Evolutionary conservation across 2,329 filamentous ascomycete species (phyloP).

Genomic region (Colletotrichum liriopes): DNA sequence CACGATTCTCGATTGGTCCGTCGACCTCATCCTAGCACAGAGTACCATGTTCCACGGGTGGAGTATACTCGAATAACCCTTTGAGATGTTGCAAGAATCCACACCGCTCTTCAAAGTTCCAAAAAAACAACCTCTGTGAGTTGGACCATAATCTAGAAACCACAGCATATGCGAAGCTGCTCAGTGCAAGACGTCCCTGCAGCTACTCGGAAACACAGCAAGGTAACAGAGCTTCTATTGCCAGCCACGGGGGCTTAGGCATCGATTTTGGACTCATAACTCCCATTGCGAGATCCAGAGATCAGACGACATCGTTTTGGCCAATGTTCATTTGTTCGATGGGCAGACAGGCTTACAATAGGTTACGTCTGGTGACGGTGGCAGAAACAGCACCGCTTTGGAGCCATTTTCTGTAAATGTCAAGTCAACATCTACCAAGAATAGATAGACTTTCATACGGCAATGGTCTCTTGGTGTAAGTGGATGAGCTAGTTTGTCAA

Average conservation of each 20-base stretch:
- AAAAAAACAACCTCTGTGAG: too few species aligned
- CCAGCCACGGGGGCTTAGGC: background rate
- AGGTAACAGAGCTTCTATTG: background rate
- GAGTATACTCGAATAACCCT: background rate
- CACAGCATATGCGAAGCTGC: background rate
- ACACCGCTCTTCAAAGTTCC: background rate
- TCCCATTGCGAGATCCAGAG: too few species aligned
- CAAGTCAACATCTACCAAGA: background rate
- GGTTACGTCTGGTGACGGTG: background rate
- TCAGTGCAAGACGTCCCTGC: conserved; percentile 9
- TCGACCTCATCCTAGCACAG: background rate
- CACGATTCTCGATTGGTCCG: conserved; percentile 9
- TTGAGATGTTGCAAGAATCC: background rate
- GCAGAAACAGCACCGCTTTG: background rate
- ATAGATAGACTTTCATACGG: too few species aligned
- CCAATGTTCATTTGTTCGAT: background rate
- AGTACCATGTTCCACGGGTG: background rate
- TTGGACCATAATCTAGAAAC: background rate
- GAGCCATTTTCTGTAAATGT: background rate
- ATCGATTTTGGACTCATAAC: too few species aligned
- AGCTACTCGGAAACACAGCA: background rate
- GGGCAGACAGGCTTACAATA: background rate
- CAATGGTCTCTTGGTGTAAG: background rate
- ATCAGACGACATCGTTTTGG: background rate
- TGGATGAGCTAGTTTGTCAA: background rate